phyloP scores from a whole-genome alignment of 2,329 filamentous ascomycete species.

The Clonostachys solani region DNA sequence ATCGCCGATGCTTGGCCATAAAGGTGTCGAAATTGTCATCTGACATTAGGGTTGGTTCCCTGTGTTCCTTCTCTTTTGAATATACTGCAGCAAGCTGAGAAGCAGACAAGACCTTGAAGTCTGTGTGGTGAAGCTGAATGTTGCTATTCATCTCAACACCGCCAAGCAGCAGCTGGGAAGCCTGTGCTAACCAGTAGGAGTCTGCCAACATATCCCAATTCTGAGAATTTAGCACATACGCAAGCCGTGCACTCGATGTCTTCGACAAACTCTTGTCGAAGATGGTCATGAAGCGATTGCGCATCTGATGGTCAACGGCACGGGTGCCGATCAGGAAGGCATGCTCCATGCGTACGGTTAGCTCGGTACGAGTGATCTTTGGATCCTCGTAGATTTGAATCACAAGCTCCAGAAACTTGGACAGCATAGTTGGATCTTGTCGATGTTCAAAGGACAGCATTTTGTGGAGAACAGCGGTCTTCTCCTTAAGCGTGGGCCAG shows the following conservation, averaged over 20 bases:
- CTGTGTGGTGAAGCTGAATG: slow-evolving; percentile 75
- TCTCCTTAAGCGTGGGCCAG: slow-evolving; percentile 96
- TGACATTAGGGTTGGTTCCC: slow-evolving; percentile 63
- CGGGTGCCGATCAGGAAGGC: slow-evolving; percentile 95
- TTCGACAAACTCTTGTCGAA: slow-evolving; percentile 95
- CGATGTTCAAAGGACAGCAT: slow-evolving; percentile 95
- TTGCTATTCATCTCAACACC: slow-evolving; percentile 81
- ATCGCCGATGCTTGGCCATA: slow-evolving; percentile 74
- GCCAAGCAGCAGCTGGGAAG: slow-evolving; percentile 87
- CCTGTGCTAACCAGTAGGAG: slow-evolving; percentile 95
- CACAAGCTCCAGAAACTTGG: slow-evolving; percentile 91
- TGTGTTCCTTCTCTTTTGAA: slow-evolving; percentile 68
- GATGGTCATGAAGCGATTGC: slow-evolving; percentile 92
- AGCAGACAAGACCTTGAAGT: slow-evolving; percentile 74
- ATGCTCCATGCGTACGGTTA: slow-evolving; percentile 96
- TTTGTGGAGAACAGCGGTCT: slow-evolving; percentile 97
- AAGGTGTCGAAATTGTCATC: slow-evolving; percentile 82
- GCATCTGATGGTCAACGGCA: slow-evolving; percentile 92
- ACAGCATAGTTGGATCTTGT: slow-evolving; percentile 76
- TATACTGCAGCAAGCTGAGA: slow-evolving; percentile 73
- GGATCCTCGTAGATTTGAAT: slow-evolving; percentile 98
- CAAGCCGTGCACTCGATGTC: slow-evolving; percentile 81
- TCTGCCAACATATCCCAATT: slow-evolving; percentile 96
- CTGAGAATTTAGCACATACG: slow-evolving; percentile 85
- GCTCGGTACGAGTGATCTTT: slow-evolving; percentile 88